Evolutionary conservation across 139 green algal species (phyloP), one percentile per base, ranked within the genome.

Genomic region (Tetradesmus obliquus): DNA sequence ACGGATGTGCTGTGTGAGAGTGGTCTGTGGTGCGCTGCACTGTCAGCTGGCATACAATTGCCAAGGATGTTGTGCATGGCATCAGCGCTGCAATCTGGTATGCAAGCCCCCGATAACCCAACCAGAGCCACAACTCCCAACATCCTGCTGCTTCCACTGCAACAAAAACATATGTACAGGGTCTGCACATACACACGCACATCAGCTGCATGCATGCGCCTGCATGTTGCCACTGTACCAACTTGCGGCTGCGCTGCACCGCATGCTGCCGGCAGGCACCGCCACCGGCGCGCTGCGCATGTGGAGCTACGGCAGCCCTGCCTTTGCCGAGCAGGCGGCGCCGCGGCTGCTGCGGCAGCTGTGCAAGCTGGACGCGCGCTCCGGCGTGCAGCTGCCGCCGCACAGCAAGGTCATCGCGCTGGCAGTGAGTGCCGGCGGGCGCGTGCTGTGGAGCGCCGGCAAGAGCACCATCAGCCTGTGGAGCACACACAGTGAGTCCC

Each of bases 401-500:
- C 89, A 92, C 54, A 82, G 82, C 89, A 92, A 92, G 89, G 89
- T 91, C 19, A 66, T 88, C 2, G 85, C 82, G 24, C 58, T 95
- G 58, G 88, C 82, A 1, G n/a, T 93, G 24, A 88, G 84, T 8
- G 71, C 79, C 51, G 69, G 93, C 55, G 93, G 93, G 8, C 84
- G 91, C 3, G 92, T 97, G 20, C 69, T 98, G 90, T 98, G 96
- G 96, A 94, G 69, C 19, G 93, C 90, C 8, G 93, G 95, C 17
- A 66, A 89, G 32, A 92, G 88, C 12, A 94, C 87, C 45, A 57
- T 97, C 74, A 82, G 88, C 74, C 89, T 98, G 81, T 98, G 96
- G 96, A 95, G 93, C 32, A 93, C 95, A 32, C 90, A 94, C 85
- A 96, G 90, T 88, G 83, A 92, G 74, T 94, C 72, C 24, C 88